These are phyloP conservation scores for Mortierella sp. DNA, from an alignment of 371 early-diverging fungal genomes.

Conservation along the genomic window DNA sequence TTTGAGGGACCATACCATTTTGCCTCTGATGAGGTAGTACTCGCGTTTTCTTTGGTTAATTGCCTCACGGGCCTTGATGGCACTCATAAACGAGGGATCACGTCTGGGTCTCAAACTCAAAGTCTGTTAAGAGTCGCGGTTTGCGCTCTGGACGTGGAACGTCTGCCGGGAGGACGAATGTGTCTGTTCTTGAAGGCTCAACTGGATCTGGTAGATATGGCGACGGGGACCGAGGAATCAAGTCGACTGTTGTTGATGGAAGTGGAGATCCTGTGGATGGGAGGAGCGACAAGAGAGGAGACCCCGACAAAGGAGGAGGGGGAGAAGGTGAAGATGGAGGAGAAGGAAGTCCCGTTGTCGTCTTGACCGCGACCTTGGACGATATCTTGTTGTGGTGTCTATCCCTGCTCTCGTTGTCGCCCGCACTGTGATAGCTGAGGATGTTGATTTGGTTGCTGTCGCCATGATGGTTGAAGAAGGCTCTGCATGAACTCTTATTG, in stretches of 20 bases:
- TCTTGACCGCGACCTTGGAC: background rate
- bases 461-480: background rate
- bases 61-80: too few species aligned
- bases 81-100: too few species aligned
- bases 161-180: conserved; percentile 1
- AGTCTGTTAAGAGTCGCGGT: conserved; percentile 20
- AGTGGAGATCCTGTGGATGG: background rate
- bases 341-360: background rate
- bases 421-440: background rate
- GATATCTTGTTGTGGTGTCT: background rate
- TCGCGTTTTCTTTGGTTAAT: background rate
- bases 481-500: background rate
- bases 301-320: background rate
- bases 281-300: background rate
- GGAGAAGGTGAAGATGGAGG: background rate
- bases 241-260: background rate
- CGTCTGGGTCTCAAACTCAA: conserved; percentile 14
- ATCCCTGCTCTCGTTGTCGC: background rate
- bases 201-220: background rate
- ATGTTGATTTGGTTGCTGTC: background rate
- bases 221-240: background rate
- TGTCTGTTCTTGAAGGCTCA: background rate
- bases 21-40: too few species aligned
- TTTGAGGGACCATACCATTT: too few species aligned
- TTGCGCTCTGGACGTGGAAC: background rate